A percentile compares a stretch with the other conserved stretches of the same genome.
phyloP scores from a whole-genome alignment of 495 filamentous ascomycete genomes.

The Hypoxylon intermedium region DNA sequence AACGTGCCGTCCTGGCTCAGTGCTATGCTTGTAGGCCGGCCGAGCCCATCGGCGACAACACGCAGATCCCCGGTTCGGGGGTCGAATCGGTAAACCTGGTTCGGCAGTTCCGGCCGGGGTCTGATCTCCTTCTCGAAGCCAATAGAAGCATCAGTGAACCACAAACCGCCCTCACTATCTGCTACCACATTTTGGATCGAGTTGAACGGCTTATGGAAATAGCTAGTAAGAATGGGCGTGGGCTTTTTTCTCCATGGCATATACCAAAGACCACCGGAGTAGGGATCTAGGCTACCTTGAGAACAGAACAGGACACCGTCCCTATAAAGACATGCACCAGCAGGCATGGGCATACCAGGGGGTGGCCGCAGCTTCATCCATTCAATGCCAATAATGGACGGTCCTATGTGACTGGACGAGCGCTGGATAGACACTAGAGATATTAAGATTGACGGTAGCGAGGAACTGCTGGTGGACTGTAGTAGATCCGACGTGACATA shows the following conservation, averaged over 20 bases:
- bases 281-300: slow-evolving; percentile 53
- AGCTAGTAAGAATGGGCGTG: slow-evolving; percentile 49
- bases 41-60: slow-evolving; percentile 54
- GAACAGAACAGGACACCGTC: slow-evolving; percentile 56
- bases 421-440: slow-evolving; percentile 48
- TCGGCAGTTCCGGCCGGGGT: slow-evolving; percentile 50
- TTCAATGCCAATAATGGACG: slow-evolving; percentile 38
- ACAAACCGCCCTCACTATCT: slow-evolving; percentile 49
- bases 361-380: slow-evolving; percentile 57
- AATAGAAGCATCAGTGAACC: slow-evolving; percentile 58
- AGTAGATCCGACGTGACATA: slow-evolving; percentile 66
- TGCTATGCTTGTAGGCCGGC: slow-evolving; percentile 51
- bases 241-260: slow-evolving; percentile 52
- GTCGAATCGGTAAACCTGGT: slow-evolving; percentile 55
- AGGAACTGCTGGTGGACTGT: slow-evolving; percentile 46
- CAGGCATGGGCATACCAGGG: slow-evolving; percentile 59
- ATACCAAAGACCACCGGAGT: slow-evolving; percentile 59
- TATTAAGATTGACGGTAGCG: slow-evolving; percentile 51
- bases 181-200: slow-evolving; percentile 54
- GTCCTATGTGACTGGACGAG: slow-evolving; percentile 4
- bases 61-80: slow-evolving; percentile 44
- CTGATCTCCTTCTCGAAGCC: slow-evolving; percentile 54
- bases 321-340: slow-evolving; percentile 49
- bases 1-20: slow-evolving; percentile 49
- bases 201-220: slow-evolving; percentile 54